phyloP scores from a whole-genome alignment of 805 yeast genomes.

The Ogataea haglerorum region DNA sequence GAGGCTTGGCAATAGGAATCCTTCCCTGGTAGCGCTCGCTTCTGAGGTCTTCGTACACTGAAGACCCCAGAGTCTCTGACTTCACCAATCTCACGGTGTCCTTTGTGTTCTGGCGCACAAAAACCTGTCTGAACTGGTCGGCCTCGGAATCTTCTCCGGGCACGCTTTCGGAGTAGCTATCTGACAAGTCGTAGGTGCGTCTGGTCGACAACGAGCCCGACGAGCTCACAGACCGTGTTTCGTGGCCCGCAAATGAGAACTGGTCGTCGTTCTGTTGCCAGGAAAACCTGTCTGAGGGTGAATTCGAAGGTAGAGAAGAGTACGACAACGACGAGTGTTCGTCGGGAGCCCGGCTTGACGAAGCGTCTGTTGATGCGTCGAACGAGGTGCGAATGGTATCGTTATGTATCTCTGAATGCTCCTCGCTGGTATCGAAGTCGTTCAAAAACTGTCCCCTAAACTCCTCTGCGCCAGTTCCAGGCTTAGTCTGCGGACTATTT shows the following conservation, averaged over 20 bases:
- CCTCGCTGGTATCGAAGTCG: slow-evolving; percentile 7
- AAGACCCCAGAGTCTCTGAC: slow-evolving; percentile 1
- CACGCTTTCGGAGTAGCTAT: slow-evolving; percentile 7
- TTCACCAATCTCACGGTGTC: slow-evolving; percentile 16
- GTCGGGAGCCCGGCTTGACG: background rate
- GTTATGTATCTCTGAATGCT: background rate
- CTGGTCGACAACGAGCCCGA: slow-evolving; percentile 24
- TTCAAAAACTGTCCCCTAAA: slow-evolving; percentile 3
- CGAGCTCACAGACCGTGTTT: slow-evolving; percentile 20
- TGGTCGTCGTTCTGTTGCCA: slow-evolving; percentile 18
- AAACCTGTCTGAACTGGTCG: slow-evolving; percentile 21
- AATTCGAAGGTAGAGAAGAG: background rate
- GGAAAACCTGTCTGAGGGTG: slow-evolving; percentile 13
- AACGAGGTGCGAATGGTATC: slow-evolving; percentile 2
- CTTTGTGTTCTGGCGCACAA: slow-evolving; percentile 25
- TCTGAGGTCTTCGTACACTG: background rate
- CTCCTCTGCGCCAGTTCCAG: slow-evolving; percentile 1
- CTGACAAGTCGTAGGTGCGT: slow-evolving; percentile 9
- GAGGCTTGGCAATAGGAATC: background rate
- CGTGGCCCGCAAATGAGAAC: slow-evolving; percentile 2
- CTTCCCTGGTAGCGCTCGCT: slow-evolving; percentile 1
- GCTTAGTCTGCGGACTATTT: background rate
- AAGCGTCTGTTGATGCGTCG: slow-evolving; percentile 1
- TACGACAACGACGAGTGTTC: background rate
- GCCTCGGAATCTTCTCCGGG: background rate